Evolutionary conservation across 495 filamentous ascomycete genomes (phyloP), one percentile per base, ranked within the genome.

Genomic region (Bryoglossum gracile): DNA sequence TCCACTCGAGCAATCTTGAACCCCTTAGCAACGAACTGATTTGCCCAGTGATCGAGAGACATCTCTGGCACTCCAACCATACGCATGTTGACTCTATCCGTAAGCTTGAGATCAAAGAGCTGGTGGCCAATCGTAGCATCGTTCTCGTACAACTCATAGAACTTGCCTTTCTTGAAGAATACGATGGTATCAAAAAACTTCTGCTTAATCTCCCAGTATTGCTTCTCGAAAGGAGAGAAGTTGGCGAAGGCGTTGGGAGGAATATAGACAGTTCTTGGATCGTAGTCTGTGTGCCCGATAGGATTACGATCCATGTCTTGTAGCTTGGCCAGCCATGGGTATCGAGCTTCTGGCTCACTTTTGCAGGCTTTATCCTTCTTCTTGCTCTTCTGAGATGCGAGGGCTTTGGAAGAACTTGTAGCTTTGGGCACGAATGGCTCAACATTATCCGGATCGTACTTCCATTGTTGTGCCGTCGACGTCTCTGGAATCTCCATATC

Each of bases 121-220:
- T 96, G 92, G 62, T 97, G 88, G 10, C 94, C 94, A 46, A 99
- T 87, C 0, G 91, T 96, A 11, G 92, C 92, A 70, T 99, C 92
- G 52, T 95, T 94, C 62, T 99, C 94, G 62, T 96, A 99, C 0
- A 99, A 75, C 62, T 99, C 92, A 64, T 95, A 99, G 67, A 99
- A 99, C 62, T 99, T 99, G 50, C 92, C 92, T 69, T 99, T 99
- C 68, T 95, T 97, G 75, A 99, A 99, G 69, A 99, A 99, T 11
- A 99, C 92, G 17, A 99, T 83, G 0, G 89, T 97, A 51, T 95
- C 88, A 86, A 86, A 95, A 55, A 91, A 87, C 43, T 95, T 95
- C 65, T 89, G 86, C 72, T 99, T 99, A 65, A 99, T 97, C 59
- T 95, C 90, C 92, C 92, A 99, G 65, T 97, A 99, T 57, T 99